Evolutionary conservation across 768 basidiomycete genomes (phyloP).

Genomic region (Coprinopsis cinerea): DNA sequence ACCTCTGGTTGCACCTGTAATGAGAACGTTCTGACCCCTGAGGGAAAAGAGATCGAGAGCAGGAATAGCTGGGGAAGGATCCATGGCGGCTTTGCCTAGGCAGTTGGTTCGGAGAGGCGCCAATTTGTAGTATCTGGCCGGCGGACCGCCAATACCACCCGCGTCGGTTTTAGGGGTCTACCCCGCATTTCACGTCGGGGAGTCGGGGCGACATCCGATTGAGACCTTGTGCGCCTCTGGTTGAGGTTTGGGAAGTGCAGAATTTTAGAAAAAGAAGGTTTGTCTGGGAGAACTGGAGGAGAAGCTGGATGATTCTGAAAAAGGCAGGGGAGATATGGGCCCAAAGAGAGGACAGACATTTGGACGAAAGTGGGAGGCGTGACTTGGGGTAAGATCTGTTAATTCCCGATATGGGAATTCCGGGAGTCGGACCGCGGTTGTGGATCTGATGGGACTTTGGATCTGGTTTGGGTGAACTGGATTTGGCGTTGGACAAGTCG

Average conservation of each 20-base stretch:
- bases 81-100: constrained; percentile 32
- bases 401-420: constrained; percentile 6
- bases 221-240: background rate
- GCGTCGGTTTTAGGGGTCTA: too few relatives aligned
- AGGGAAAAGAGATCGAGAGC: constrained; percentile 63
- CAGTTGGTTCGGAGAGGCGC: background rate
- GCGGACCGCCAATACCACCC: too few relatives aligned
- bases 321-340: too few relatives aligned
- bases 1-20: constrained; percentile 81
- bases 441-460: constrained; percentile 1
- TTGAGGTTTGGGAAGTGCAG: background rate
- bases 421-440: constrained; percentile 11
- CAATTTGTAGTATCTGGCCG: background rate
- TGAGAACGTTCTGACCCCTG: constrained; percentile 59
- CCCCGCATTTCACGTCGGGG: background rate
- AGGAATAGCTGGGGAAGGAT: constrained; percentile 44
- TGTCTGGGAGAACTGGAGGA: background rate
- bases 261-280: background rate
- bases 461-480: constrained; percentile 5
- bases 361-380: background rate
- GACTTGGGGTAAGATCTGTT: constrained; percentile 4
- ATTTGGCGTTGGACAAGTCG: background rate
- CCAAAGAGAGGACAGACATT: too few relatives aligned
- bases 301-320: background rate
- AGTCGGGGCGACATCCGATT: background rate